Conservation (phyloP, 164 flowering plant species). For the Tetracentron sinense region DNA sequence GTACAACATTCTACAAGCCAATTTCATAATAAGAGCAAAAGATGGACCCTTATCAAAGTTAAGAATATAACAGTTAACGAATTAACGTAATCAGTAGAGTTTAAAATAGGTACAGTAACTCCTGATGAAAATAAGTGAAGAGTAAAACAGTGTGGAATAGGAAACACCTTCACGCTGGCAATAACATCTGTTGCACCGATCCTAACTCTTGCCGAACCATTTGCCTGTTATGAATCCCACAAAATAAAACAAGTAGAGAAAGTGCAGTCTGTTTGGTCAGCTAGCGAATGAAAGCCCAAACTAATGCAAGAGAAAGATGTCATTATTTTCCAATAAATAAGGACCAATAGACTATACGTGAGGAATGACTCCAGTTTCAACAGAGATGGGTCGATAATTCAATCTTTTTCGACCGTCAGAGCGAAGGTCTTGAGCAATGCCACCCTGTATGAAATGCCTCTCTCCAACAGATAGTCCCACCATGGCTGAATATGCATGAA, state of each 20-base stretch:
- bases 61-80: background rate
- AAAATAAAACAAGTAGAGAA: background rate
- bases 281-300: background rate
- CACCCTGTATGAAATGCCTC: constrained; percentile 75
- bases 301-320: background rate
- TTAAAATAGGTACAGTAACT: background rate
- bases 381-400: constrained; percentile 62
- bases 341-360: constrained; percentile 48
- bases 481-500: constrained; percentile 39
- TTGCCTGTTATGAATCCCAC: constrained; percentile 45
- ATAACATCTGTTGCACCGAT: constrained; percentile 90
- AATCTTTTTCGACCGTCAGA: constrained; percentile 81
- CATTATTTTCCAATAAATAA: background rate
- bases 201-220: constrained; percentile 92
- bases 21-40: background rate
- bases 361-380: constrained; percentile 85
- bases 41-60: background rate
- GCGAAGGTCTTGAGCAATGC: constrained; percentile 87
- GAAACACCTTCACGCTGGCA: constrained; percentile 70
- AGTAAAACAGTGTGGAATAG: background rate
- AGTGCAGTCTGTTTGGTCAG: background rate
- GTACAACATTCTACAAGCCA: background rate
- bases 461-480: constrained; percentile 85
- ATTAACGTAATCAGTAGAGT: background rate
- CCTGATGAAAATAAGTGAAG: background rate